Evolutionary conservation across 306 rosid species (phyloP), one percentile per base, ranked within the genome.

Genomic region (Pterocarpus santalinus): DNA sequence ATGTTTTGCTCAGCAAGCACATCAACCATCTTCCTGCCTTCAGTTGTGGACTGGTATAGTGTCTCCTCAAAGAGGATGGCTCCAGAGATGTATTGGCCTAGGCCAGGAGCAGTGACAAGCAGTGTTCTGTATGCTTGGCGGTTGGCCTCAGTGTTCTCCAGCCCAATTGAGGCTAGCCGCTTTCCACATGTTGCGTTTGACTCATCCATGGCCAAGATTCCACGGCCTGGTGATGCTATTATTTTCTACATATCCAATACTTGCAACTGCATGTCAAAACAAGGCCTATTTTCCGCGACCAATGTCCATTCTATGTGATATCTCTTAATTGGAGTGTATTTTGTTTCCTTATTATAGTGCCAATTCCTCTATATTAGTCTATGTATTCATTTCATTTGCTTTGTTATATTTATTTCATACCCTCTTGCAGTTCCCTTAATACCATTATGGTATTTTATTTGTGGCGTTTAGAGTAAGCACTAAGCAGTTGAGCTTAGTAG

Each of bases 171-270:
- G 4, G 97, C 98, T 46, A 94, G 79, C 73, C 97, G 92, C 88
- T 94, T 94, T 52, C 98, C 98, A 13, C 98, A 91, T 8, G 97
- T 91, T 2, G 97, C 98, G 74, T 94, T 94, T 0, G 98, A 94
- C 86, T 94, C 98, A n/a, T 94, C 97, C 98, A 94, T 94, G 3
- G 98, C 94, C 92, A 94, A 81, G 38, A 94, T 94, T 17, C 95
- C 98, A 81, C 94, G 98, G 33, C 97, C 98, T 0, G 98, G 97
- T 6, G 97, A 91, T 5, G 98, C 98, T 22, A 94, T 83, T 6
- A 85, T 90, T 94, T 90, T 94, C 97, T 92, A 55, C 56, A 71
- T 6, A 8, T 2, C 6, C 67, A 62, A 32, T 34, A 63, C 13
- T 60, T 34, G 17, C 62, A 56, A 56, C 62, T 16, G 3, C 3